Evolutionary conservation across 2,329 filamentous ascomycete species (phyloP), one percentile per base, ranked within the genome.

Genomic region (Arthrobotrys sinensis): DNA sequence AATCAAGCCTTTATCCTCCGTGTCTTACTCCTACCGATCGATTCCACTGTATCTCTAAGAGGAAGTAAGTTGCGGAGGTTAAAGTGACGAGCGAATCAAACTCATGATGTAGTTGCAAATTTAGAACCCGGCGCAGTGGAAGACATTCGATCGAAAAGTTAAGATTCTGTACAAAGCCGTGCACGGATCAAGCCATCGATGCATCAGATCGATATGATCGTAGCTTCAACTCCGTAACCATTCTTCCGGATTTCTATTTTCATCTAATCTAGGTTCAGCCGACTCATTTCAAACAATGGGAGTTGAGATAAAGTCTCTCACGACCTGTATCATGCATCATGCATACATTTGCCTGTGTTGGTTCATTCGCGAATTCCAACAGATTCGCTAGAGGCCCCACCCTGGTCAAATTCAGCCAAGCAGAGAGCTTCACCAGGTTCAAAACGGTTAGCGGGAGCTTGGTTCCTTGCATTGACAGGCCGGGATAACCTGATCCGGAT

Each of bases 401-500:
- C 66, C 63, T 16, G 36, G 70, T 43, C 71, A 28, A 4, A 24
- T 14, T 8, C n/a, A 19, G 28, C 38, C 63, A 69, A 68, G 40
- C 34, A 40, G 7, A 57, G 34, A 5, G 50, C 45, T 32, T 40
- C 40, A 55, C 71, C 36, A 32, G 55, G 38, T 70, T 60, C 36
- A 48, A 38, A 21, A 60, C 14, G 66, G 16, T 28, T 60, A 60
- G 55, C 10, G 52, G 50, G 34, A 21, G 7, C 52, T 16, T 16
- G 50, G 50, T 57, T 60, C 21, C 36, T 60, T 24, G 55, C 55
- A 60, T 75, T 76, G 45, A 55, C 46, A 76, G 45, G 12, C 63
- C 53, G 24, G 71, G 45, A 36, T 64, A 24, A n/a, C 70, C 43
- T 40, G n/a, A 69, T 68, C 46, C 38, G 64, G 63, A 60, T 38